These are phyloP conservation scores for Asterophora parasitica DNA, from an alignment of 768 basidiomycete genomes.

Conservation along the genomic window DNA sequence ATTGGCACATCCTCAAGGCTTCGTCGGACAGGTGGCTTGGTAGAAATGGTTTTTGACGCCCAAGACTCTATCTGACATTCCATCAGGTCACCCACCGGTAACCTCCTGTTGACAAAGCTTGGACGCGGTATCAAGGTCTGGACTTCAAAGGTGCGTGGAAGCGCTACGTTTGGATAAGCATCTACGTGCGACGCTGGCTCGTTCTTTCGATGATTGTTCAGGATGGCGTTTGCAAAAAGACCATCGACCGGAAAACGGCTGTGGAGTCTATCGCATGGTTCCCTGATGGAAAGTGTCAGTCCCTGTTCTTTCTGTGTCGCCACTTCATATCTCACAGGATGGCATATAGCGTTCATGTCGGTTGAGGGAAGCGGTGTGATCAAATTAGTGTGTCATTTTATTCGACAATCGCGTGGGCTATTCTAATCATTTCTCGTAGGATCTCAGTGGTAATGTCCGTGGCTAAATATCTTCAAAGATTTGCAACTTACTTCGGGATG, in stretches of 20 bases:
- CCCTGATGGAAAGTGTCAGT: constrained; percentile 53
- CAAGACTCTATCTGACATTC: not conserved
- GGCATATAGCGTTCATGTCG: constrained; percentile 55
- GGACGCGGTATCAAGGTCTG: constrained; percentile 64
- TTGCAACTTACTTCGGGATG: not conserved
- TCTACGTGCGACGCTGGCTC: not conserved
- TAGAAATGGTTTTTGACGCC: constrained; percentile 18
- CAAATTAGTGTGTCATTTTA: constrained; percentile 44
- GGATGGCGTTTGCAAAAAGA: constrained; percentile 66
- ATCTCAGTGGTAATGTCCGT: constrained; percentile 53
- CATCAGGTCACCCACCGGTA: constrained; percentile 60
- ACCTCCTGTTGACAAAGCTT: constrained; percentile 59
- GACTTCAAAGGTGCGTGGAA: constrained; percentile 55
- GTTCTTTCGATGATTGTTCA: constrained; percentile 20
- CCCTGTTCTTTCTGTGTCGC: not conserved
- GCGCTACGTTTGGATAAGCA: too few relatives aligned
- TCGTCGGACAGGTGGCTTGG: constrained; percentile 77
- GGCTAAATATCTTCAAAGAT: not conserved
- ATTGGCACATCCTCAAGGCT: constrained; percentile 65
- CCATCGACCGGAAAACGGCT: constrained; percentile 49
- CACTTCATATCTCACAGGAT: constrained; percentile 1
- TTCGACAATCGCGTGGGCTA: not conserved
- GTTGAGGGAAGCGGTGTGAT: constrained; percentile 61
- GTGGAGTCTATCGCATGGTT: constrained; percentile 70
- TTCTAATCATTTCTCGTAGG: constrained; percentile 29